These are phyloP conservation scores for Euphorbia lathyris DNA, from an alignment of 345 rosid genomes.

Conservation along the genomic window DNA sequence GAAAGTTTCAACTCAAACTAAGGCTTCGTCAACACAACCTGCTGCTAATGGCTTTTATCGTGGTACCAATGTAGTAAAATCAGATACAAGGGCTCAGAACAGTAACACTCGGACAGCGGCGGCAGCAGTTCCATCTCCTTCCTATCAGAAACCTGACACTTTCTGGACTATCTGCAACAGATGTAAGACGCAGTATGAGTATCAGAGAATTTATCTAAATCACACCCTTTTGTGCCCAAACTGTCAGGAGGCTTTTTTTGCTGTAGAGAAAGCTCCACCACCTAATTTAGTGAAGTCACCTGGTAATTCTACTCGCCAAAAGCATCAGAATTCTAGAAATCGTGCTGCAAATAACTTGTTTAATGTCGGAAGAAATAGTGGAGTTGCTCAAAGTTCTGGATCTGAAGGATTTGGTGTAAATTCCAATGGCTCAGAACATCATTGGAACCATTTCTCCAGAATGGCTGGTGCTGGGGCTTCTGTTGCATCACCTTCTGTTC, in stretches of 20 bases:
- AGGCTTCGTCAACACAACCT: constrained; percentile 35
- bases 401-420: constrained; percentile 6
- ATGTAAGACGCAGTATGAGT: constrained; percentile 81
- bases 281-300: constrained; percentile 42
- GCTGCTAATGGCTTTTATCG: constrained; percentile 46
- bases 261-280: constrained; percentile 71
- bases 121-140: constrained; percentile 24
- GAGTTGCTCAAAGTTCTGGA: constrained; percentile 10
- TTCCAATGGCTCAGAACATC: constrained; percentile 30
- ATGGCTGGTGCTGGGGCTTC: constrained; percentile 29
- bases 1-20: constrained; percentile 31
- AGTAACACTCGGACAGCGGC: constrained; percentile 20
- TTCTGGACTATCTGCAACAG: constrained; percentile 82
- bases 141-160: constrained; percentile 45
- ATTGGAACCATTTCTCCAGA: constrained; percentile 36
- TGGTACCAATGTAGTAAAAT: constrained; percentile 26
- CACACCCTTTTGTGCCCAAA: constrained; percentile 76
- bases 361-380: constrained; percentile 26
- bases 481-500: constrained; percentile 31
- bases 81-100: constrained; percentile 30
- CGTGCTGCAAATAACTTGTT: constrained; percentile 24
- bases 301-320: constrained; percentile 39
- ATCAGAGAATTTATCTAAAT: constrained; percentile 68
- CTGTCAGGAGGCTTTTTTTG: constrained; percentile 63
- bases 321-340: constrained; percentile 40